Conservation (phyloP, 2,329 filamentous ascomycete species). For the Kalaharituber pfeilii region DNA sequence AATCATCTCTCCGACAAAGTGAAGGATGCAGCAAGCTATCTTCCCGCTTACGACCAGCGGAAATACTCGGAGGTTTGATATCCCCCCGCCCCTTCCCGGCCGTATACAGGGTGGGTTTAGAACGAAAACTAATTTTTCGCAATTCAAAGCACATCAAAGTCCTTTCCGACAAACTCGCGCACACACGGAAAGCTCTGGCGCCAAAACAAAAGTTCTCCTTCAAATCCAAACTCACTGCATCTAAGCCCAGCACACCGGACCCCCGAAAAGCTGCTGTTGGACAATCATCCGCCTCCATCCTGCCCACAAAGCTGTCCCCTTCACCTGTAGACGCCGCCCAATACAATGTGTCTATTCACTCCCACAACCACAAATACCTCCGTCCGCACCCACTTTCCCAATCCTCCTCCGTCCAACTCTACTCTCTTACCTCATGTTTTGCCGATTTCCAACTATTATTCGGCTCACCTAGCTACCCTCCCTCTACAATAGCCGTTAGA, state of each 20-base stretch:
- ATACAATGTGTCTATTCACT: not conserved
- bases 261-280: not conserved
- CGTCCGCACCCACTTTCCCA: not conserved
- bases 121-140: too few species aligned
- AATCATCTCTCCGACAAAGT: conserved; percentile 67
- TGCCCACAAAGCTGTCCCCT: not conserved
- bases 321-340: too few species aligned
- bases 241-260: not conserved
- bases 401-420: not conserved
- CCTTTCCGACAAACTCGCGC: not conserved
- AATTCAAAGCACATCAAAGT: not conserved
- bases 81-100: not conserved
- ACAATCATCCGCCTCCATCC: not conserved
- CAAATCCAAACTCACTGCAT: conserved; percentile 11
- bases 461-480: not conserved
- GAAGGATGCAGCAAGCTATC: conserved; percentile 61
- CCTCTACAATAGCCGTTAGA: not conserved
- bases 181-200: not conserved
- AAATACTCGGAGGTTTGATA: conserved; percentile 55
- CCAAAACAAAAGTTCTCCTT: conserved; percentile 19
- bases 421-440: not conserved
- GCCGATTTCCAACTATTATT: not conserved
- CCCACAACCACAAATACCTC: not conserved
- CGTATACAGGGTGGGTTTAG: too few species aligned
- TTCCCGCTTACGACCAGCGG: conserved; percentile 78